These are phyloP conservation scores for Saprolegnia parasitica DNA, from an alignment of 352 stramenopile species.

Conservation along the genomic window DNA sequence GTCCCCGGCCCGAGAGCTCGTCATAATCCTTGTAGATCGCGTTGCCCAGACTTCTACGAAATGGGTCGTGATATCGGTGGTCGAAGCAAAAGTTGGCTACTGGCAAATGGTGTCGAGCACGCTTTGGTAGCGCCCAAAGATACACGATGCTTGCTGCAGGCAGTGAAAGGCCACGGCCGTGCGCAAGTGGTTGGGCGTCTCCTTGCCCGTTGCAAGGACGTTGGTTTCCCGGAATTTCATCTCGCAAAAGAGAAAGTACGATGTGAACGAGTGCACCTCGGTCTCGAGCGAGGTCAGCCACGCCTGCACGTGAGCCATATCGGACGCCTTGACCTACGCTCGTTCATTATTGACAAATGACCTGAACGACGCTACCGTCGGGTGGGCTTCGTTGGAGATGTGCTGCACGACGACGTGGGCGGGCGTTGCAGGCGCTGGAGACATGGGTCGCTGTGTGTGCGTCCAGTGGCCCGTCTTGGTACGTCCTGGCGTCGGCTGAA, in stretches of 20 bases:
- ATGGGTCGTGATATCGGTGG: neutral
- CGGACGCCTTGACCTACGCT: constrained; percentile 23
- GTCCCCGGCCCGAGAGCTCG: constrained; percentile 30
- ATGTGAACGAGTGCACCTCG: constrained; percentile 45
- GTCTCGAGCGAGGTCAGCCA: constrained; percentile 54
- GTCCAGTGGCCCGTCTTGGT: neutral
- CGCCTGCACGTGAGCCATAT: constrained; percentile 55
- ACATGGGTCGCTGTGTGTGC: constrained; percentile 5
- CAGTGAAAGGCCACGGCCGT: constrained; percentile 74
- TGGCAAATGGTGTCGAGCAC: constrained; percentile 54
- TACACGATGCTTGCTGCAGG: constrained; percentile 49
- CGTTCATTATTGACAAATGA: neutral
- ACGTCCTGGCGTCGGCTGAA: neutral
- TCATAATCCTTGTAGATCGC: constrained; percentile 57
- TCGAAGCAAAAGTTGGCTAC: constrained; percentile 28
- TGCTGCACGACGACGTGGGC: constrained; percentile 12
- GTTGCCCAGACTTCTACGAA: constrained; percentile 41
- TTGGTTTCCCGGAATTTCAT: constrained; percentile 64
- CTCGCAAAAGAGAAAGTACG: constrained; percentile 70
- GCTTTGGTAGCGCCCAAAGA: constrained; percentile 59
- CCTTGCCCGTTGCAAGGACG: constrained; percentile 55
- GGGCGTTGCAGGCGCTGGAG: constrained; percentile 5
- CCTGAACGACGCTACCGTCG: neutral
- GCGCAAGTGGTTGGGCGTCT: constrained; percentile 58
- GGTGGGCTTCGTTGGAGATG: constrained; percentile 19